phyloP scores from a whole-genome alignment of 805 yeast genomes.

The Candida verbasci region DNA sequence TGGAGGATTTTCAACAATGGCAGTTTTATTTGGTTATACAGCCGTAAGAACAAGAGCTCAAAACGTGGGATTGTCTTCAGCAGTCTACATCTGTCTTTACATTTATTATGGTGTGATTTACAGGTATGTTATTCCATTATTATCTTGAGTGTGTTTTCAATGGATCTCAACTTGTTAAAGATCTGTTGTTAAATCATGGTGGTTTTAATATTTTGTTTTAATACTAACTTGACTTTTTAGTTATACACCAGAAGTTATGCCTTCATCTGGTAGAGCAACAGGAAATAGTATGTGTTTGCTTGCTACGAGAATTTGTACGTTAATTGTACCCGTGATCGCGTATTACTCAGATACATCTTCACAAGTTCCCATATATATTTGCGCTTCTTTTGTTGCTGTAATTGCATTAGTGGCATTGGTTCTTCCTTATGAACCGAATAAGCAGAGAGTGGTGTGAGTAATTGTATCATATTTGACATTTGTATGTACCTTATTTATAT shows the following conservation, averaged over 20 bases:
- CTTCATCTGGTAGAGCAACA: conserved; percentile 31
- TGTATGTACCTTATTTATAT: neutral
- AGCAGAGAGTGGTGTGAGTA: conserved; percentile 21
- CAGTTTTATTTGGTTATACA: conserved; percentile 57
- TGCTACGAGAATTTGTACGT: conserved; percentile 28
- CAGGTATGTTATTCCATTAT: conserved; percentile 35
- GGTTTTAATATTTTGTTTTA: too few relatives aligned
- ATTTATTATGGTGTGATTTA: conserved; percentile 32
- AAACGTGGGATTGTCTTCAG: conserved; percentile 43
- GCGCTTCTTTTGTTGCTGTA: conserved; percentile 30
- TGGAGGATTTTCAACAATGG: conserved; percentile 52
- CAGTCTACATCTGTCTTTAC: conserved; percentile 40
- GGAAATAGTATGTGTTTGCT: conserved; percentile 33
- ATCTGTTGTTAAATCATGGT: too few relatives aligned
- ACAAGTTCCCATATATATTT: conserved; percentile 30
- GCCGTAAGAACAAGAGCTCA: conserved; percentile 47
- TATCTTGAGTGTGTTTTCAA: too few relatives aligned
- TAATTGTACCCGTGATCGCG: conserved; percentile 31
- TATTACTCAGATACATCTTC: conserved; percentile 25
- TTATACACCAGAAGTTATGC: conserved; percentile 36
- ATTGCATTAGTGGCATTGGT: conserved; percentile 28
- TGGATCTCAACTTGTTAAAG: too few relatives aligned
- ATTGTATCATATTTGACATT: too few relatives aligned
- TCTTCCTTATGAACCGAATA: conserved; percentile 33
- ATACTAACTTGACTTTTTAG: too few relatives aligned